Conservation (phyloP, 352 stramenopile species). For the Pythium dissimile region DNA sequence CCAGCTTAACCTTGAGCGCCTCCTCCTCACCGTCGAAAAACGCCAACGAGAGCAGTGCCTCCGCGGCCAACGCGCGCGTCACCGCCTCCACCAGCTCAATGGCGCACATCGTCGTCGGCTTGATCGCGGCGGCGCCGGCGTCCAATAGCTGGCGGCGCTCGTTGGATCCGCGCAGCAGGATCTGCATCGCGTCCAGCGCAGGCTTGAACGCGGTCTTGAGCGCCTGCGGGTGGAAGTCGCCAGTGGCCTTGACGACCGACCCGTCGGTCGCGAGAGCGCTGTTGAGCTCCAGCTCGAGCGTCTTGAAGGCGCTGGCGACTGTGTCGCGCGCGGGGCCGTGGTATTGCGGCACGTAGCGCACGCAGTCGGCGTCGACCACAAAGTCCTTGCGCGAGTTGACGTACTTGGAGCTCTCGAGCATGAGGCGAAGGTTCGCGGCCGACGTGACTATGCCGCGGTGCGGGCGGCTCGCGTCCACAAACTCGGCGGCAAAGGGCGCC, state of each 20-base stretch:
- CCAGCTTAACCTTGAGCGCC: constrained; percentile 43
- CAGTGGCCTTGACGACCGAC: constrained; percentile 18
- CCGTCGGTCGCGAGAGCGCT: constrained; percentile 30
- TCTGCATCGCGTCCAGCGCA: constrained; percentile 46
- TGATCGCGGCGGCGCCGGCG: constrained; percentile 10
- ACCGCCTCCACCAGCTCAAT: constrained; percentile 54
- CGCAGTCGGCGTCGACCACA: constrained; percentile 29
- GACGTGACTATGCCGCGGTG: constrained; percentile 87
- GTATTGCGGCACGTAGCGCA: constrained; percentile 79
- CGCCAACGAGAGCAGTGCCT: constrained; percentile 46
- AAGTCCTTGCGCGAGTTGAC: constrained; percentile 53
- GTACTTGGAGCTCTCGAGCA: constrained; percentile 88
- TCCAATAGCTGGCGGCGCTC: constrained; percentile 40
- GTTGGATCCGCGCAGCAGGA: constrained; percentile 54
- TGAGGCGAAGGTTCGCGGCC: constrained; percentile 78
- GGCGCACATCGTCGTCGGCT: constrained; percentile 27
- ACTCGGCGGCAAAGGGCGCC: constrained; percentile 79
- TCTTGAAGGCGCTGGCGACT: constrained; percentile 61
- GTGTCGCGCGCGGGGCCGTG: constrained; percentile 75
- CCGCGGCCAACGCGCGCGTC: constrained; percentile 32
- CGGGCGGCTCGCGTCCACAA: constrained; percentile 73
- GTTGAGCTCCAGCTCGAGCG: constrained; percentile 76
- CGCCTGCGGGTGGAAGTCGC: constrained; percentile 55
- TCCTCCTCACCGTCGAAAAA: constrained; percentile 65
- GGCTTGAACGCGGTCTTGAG: constrained; percentile 58